Conservation (phyloP, 2,329 filamentous ascomycete species). For the Hypoxylon sp. region DNA sequence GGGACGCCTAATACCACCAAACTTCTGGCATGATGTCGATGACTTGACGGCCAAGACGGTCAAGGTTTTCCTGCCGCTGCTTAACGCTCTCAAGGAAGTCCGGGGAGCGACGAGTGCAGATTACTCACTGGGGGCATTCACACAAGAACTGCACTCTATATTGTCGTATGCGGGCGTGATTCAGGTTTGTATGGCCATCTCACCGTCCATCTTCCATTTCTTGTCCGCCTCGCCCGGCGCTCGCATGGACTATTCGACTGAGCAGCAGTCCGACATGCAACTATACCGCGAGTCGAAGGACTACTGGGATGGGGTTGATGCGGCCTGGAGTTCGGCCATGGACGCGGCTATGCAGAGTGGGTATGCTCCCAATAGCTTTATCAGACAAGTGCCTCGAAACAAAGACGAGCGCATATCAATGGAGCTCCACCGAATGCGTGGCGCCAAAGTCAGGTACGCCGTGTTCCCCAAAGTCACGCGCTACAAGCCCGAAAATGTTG, state of each 20-base stretch:
- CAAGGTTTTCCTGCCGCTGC: conserved; percentile 55
- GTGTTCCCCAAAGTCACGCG: conserved; percentile 52
- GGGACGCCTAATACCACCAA: conserved; percentile 44
- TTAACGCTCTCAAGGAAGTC: conserved; percentile 51
- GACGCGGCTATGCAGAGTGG: background rate
- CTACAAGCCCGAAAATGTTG: conserved; percentile 46
- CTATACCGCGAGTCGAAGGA: conserved; percentile 46
- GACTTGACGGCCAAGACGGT: conserved; percentile 52
- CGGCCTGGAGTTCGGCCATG: conserved; percentile 6
- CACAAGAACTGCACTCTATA: conserved; percentile 48
- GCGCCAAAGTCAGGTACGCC: conserved; percentile 52
- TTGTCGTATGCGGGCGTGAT: conserved; percentile 50
- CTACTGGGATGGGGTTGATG: conserved; percentile 37
- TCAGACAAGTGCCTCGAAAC: conserved; percentile 21
- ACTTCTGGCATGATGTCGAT: conserved; percentile 58
- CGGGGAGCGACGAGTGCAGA: background rate
- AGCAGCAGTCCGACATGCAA: conserved; percentile 44
- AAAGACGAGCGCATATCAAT: conserved; percentile 26
- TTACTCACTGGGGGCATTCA: conserved; percentile 36
- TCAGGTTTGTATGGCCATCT: conserved; percentile 50
- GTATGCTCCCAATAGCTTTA: background rate
- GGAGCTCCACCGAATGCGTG: conserved; percentile 48
- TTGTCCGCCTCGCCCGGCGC: conserved; percentile 51
- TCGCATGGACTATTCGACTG: conserved; percentile 48
- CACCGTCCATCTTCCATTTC: conserved; percentile 50